A percentile compares a stretch with the other conserved stretches of the same genome.
Evolutionary conservation across 495 filamentous ascomycete species (phyloP).

Genomic region (Staphylotrichum tortipilum): DNA sequence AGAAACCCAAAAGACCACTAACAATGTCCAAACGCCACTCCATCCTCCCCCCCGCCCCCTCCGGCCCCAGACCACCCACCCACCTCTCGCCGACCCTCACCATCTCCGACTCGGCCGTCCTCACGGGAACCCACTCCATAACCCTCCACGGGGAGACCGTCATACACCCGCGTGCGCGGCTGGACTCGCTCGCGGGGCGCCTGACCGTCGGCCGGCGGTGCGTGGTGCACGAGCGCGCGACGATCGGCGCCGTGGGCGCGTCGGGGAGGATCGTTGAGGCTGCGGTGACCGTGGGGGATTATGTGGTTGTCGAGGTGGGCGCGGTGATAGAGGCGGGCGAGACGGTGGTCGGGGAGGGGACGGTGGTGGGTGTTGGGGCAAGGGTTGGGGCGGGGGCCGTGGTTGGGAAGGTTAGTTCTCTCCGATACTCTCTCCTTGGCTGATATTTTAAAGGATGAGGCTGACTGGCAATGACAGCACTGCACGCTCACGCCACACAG

Average conservation of each 20-base stretch:
- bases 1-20: background rate
- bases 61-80: constrained; percentile 54
- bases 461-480: constrained; percentile 35
- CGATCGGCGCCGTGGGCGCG: constrained; percentile 42
- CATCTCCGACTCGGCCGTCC: constrained; percentile 65
- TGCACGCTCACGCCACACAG: constrained; percentile 42
- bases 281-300: constrained; percentile 46
- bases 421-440: no score
- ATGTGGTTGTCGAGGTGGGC: constrained; percentile 53
- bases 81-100: constrained; percentile 60
- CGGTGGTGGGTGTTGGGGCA: constrained; percentile 51
- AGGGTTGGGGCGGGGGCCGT: constrained; percentile 52
- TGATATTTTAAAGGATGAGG: no score
- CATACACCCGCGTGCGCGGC: constrained; percentile 69
- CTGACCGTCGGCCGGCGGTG: constrained; percentile 65
- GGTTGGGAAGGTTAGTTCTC: constrained; percentile 52
- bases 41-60: constrained; percentile 35
- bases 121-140: constrained; percentile 65
- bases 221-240: constrained; percentile 65
- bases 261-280: constrained; percentile 18
- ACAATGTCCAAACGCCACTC: constrained; percentile 43
- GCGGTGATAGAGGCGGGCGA: constrained; percentile 53
- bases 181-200: constrained; percentile 60
- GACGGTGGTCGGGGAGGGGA: constrained; percentile 52
- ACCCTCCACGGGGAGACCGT: constrained; percentile 62